These are phyloP conservation scores for Xylaria venustula DNA, from an alignment of 495 filamentous ascomycete species.

Conservation along the genomic window DNA sequence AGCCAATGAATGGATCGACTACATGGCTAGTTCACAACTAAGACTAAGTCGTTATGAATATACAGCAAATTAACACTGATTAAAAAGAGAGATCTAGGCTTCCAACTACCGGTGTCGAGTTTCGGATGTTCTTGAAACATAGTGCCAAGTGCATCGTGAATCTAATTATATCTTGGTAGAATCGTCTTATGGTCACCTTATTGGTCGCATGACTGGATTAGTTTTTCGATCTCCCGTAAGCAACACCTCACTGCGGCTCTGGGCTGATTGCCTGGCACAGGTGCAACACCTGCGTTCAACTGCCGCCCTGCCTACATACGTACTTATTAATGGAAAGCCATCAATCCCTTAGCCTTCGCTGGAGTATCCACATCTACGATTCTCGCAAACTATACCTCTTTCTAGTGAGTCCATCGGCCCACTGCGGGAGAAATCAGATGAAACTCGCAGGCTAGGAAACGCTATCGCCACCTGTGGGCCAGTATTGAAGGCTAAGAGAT, in stretches of 20 bases:
- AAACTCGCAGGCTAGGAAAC: neutral
- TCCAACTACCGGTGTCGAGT: no score
- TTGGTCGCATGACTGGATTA: neutral
- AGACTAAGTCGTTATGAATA: no score
- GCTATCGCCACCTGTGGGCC: neutral
- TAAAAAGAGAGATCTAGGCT: neutral
- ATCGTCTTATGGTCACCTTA: neutral
- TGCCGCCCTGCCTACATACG: no score
- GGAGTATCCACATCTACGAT: neutral
- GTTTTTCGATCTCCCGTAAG: neutral
- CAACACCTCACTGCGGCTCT: neutral
- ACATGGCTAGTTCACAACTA: no score
- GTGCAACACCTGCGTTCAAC: neutral
- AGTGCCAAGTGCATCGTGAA: neutral
- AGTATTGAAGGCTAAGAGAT: neutral
- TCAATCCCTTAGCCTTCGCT: no score
- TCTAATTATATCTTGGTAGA: no score
- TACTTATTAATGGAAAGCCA: neutral
- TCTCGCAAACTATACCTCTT: slow-evolving; percentile 4
- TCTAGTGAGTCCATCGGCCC: neutral
- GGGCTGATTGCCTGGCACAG: neutral
- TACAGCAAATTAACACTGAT: no score
- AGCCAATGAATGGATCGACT: no score
- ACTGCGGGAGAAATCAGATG: neutral
- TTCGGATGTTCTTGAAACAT: neutral